A percentile compares a stretch with the other conserved stretches of the same genome.
These are phyloP conservation scores for Claviceps quebecensis DNA, from an alignment of 2,329 filamentous ascomycete species.

Conservation along the genomic window DNA sequence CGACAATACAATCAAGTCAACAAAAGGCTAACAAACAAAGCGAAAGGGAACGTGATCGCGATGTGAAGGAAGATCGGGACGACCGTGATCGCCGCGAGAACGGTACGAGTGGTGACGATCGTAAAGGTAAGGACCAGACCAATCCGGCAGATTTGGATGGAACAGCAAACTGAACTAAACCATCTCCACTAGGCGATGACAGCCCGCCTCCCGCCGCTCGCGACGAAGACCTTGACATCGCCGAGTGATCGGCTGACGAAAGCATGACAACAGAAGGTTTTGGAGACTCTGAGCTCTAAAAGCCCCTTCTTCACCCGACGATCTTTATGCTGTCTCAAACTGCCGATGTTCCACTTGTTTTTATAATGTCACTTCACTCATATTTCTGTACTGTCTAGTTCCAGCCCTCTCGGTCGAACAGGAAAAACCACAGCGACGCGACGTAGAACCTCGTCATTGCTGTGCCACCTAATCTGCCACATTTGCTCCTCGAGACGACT, in stretches of 20 bases:
- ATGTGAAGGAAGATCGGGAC: slow-evolving; percentile 52
- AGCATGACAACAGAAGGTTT: neutral
- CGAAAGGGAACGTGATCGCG: slow-evolving; percentile 38
- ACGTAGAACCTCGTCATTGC: slow-evolving; percentile 10
- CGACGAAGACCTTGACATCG: slow-evolving; percentile 87
- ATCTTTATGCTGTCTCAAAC: slow-evolving; percentile 6
- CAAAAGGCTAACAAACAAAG: slow-evolving; percentile 14
- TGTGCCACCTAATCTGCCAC: slow-evolving; percentile 1
- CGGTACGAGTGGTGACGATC: slow-evolving; percentile 71
- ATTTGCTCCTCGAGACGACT: neutral
- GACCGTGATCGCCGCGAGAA: slow-evolving; percentile 64
- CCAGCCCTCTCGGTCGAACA: slow-evolving; percentile 10
- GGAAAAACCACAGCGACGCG: slow-evolving; percentile 7
- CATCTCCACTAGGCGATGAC: slow-evolving; percentile 27
- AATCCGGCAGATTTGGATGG: neutral
- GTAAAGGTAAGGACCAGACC: slow-evolving; percentile 54
- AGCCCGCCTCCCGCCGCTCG: slow-evolving; percentile 64
- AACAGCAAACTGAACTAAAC: neutral
- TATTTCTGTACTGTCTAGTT: slow-evolving; percentile 9
- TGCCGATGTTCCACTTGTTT: neutral
- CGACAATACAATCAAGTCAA: neutral
- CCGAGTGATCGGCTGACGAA: slow-evolving; percentile 42
- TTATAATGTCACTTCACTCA: slow-evolving; percentile 3
- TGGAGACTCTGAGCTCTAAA: slow-evolving; percentile 4
- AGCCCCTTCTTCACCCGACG: slow-evolving; percentile 6